These are phyloP conservation scores for Noccaea bulbosa DNA, from an alignment of 345 rosid species.

Conservation along the genomic window DNA sequence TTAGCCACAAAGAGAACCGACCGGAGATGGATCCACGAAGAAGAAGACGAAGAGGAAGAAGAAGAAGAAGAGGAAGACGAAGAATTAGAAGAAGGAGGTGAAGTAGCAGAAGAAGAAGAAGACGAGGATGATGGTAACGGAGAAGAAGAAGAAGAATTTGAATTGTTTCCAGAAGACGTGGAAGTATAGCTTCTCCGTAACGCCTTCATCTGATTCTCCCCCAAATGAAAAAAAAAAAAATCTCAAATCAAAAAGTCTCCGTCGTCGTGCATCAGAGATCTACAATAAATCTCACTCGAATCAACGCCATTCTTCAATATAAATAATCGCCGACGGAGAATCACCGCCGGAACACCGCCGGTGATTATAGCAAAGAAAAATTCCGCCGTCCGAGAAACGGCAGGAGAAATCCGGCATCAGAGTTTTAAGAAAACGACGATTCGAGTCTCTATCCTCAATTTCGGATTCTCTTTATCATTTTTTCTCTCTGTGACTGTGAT, in stretches of 20 bases:
- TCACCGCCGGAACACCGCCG: constrained; percentile 29
- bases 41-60: constrained; percentile 50
- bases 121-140: constrained; percentile 53
- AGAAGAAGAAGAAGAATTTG: constrained; percentile 55
- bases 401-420: constrained; percentile 38
- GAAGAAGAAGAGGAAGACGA: constrained; percentile 43
- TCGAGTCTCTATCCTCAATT: too few relatives aligned
- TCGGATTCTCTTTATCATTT: too few relatives aligned
- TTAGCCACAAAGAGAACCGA: constrained; percentile 83
- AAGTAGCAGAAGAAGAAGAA: constrained; percentile 50
- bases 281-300: not conserved
- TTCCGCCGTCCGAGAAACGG: constrained; percentile 36
- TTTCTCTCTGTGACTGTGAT: constrained; percentile 23
- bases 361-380: constrained; percentile 10
- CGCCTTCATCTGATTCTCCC: constrained; percentile 70
- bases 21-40: constrained; percentile 82
- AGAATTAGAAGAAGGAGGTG: constrained; percentile 42
- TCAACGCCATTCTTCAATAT: constrained; percentile 8
- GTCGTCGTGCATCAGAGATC: constrained; percentile 22
- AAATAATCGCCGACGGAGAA: constrained; percentile 18
- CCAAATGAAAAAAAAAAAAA: not conserved
- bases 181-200: constrained; percentile 79
- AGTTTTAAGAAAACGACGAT: constrained; percentile 3
- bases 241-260: constrained; percentile 3
- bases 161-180: constrained; percentile 65